Evolutionary conservation across 2,329 filamentous ascomycete genomes (phyloP), one percentile per base, ranked within the genome.

Genomic region (Graphilbum sp.): DNA sequence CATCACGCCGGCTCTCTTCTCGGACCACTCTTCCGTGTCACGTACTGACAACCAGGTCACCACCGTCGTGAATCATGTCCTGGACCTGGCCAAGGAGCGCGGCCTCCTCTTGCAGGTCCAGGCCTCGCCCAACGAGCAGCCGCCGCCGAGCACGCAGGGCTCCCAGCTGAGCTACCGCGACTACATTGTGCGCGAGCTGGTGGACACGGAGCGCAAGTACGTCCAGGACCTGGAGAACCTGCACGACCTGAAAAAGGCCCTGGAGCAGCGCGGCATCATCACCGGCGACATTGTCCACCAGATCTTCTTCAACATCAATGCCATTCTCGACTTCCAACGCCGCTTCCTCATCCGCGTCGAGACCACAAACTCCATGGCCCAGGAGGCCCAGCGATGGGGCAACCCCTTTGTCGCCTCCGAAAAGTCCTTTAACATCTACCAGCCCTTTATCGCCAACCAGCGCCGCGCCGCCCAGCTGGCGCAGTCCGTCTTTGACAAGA

Each of bases 401-500:
- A 69, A 75, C n/a, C 73, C 92, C 0, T 96, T 96, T 53, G 70
- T 81, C 13, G 66, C 76, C 13, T 86, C 88, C 53, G 84, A 90
- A 54, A 83, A 90, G 42, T 74, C 77, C 0, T 95, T 98, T 56
- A 75, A 79, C 44, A 87, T 94, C 43, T 98, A 98, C 55, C 84
- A 94, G 51, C 87, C 87, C 2, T 98, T 96, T 51, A 96, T 96
- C 49, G 85, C 90, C 25, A 98, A 98, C 53, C 88, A 95, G 60
- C 77, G 84, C 47, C 87, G 85, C 53, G 92, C 88, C 41, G 86
- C 88, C 38, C 72, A 79, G 47, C 72, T 83, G n/a, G 87, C 86
- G 13, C 76, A 82, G 48, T 71, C 78, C 42, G 79, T 88, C 43
- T 95, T 92, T 55, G 81, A 90, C 50, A 92, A 90, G 55, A 84